phyloP scores from a whole-genome alignment of 139 green algal species.

The Chlamydomonas sphaeroides region DNA sequence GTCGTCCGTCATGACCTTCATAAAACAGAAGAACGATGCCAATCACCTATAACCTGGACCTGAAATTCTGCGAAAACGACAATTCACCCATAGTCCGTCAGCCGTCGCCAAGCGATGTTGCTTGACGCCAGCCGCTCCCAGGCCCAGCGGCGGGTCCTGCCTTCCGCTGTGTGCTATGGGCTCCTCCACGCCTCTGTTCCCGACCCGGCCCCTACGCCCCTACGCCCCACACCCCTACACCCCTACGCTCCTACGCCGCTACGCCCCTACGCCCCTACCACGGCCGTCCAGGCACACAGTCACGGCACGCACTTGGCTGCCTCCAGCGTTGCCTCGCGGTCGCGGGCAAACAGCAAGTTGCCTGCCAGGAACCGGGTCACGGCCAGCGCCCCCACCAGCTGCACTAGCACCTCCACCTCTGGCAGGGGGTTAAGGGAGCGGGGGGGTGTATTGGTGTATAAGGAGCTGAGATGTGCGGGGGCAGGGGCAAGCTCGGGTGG shows the following conservation, averaged over 20 bases:
- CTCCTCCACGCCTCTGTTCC: neutral
- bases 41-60: neutral
- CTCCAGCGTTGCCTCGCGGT: constrained; percentile 6
- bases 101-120: too few relatives aligned
- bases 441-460: too few relatives aligned
- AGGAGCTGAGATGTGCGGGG: too few relatives aligned
- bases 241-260: neutral
- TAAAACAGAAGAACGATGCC: too few relatives aligned
- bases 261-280: neutral
- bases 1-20: neutral
- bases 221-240: neutral
- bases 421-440: neutral
- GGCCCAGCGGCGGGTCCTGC: too few relatives aligned
- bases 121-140: neutral
- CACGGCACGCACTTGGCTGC: neutral
- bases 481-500: too few relatives aligned
- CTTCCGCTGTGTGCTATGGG: neutral
- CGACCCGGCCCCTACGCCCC: too few relatives aligned
- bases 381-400: constrained; percentile 2
- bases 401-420: constrained; percentile 20
- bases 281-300: neutral
- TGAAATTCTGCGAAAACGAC: too few relatives aligned
- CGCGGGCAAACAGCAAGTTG: constrained; percentile 18
- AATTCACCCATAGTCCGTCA: too few relatives aligned
- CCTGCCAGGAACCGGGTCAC: neutral